Conservation (phyloP, 805 yeast genomes). For the Zygotorulaspora sp. region DNA sequence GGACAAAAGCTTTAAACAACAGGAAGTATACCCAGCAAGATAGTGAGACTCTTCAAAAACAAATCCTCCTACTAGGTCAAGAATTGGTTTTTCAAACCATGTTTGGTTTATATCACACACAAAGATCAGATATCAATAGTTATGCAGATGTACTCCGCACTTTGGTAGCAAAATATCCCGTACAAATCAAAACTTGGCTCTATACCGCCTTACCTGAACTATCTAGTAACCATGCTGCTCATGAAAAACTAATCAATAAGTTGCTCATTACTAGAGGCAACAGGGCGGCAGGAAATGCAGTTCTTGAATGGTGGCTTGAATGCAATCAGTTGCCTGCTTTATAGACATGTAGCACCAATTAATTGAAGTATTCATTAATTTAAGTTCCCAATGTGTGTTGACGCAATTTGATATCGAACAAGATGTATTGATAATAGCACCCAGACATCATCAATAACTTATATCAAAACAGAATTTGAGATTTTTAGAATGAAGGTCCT, state of each 20-base stretch:
- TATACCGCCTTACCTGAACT: conserved; percentile 25
- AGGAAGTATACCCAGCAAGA: conserved; percentile 45
- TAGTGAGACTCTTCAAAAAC: conserved; percentile 33
- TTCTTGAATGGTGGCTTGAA: conserved; percentile 62
- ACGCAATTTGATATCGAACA: too few relatives aligned
- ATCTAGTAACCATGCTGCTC: conserved; percentile 29
- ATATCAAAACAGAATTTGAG: too few relatives aligned
- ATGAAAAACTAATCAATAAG: conserved; percentile 49
- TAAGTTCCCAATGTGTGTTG: too few relatives aligned
- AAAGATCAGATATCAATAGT: conserved; percentile 56
- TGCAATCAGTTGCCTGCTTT: conserved; percentile 44
- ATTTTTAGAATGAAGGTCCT: too few relatives aligned
- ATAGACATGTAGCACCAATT: too few relatives aligned
- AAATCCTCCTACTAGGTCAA: conserved; percentile 27
- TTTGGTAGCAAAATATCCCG: conserved; percentile 46
- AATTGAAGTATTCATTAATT: too few relatives aligned
- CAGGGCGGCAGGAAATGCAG: conserved; percentile 52
- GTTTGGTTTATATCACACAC: conserved; percentile 45
- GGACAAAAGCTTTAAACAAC: conserved; percentile 45
- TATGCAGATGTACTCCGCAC: conserved; percentile 51
- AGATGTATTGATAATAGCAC: conserved; percentile 12
- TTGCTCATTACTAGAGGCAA: conserved; percentile 61
- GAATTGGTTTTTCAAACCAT: conserved; percentile 34
- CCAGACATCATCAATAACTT: too few relatives aligned
- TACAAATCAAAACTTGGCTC: conserved; percentile 49